A percentile compares a stretch with the other conserved stretches of the same genome.
These are phyloP conservation scores for Linaria vulgaris DNA, from an alignment of 257 asterid genomes.

Conservation along the genomic window DNA sequence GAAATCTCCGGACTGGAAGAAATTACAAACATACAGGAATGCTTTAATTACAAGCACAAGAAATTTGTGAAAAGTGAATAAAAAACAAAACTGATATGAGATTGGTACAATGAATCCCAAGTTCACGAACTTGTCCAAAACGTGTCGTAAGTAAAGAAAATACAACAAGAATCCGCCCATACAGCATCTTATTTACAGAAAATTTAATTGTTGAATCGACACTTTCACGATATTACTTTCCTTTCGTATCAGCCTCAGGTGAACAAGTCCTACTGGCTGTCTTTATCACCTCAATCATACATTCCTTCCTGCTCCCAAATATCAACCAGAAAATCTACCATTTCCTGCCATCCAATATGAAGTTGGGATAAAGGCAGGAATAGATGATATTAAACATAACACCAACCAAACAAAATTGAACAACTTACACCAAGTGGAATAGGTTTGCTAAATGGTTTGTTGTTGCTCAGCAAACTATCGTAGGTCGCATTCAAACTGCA, in stretches of 20 bases:
- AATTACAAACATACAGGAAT: not conserved
- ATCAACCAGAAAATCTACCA: constrained; percentile 62
- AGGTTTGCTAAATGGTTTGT: constrained; percentile 73
- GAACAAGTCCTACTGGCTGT: no score
- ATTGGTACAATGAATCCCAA: not conserved
- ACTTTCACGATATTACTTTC: constrained; percentile 1
- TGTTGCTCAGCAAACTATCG: constrained; percentile 73
- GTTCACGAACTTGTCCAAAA: constrained; percentile 9
- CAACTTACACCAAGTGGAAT: constrained; percentile 75
- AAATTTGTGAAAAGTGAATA: not conserved
- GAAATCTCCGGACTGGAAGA: not conserved
- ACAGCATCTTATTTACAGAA: not conserved
- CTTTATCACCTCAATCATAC: constrained; percentile 39
- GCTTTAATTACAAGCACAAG: not conserved
- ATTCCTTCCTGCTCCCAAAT: constrained; percentile 59
- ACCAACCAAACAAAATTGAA: constrained; percentile 5
- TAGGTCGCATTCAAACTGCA: constrained; percentile 92
- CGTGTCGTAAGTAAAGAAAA: constrained; percentile 9
- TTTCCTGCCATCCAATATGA: constrained; percentile 39
- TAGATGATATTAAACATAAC: not conserved
- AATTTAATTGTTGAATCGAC: constrained; percentile 10
- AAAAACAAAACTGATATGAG: not conserved
- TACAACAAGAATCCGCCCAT: not conserved
- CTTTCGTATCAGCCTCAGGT: no score
- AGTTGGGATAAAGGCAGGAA: not conserved